Evolutionary conservation across 345 rosid species (phyloP), one percentile per base, ranked within the genome.

Genomic region (Eutrema heterophyllum): DNA sequence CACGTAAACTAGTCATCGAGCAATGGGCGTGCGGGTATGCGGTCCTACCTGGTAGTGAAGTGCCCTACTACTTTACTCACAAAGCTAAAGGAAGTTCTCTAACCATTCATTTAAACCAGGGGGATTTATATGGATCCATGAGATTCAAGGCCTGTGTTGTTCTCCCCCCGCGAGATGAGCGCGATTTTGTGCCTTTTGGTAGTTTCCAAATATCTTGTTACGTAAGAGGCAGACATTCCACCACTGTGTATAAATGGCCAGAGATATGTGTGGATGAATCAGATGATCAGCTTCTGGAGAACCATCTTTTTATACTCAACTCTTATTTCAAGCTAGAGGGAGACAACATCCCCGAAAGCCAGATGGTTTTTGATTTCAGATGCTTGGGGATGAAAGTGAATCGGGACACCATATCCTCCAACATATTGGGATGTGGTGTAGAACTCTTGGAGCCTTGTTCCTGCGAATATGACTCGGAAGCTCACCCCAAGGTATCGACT

Each of bases 111-210:
- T 16, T 48, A 3, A 8, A 18, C 30, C 40, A 3, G 43, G 6
- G 13, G 11, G 14, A 10, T 0, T 15, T 12, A 5, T 33, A 30
- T 33, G 69, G 29, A 6, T 46, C 69, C 0, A 30, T 45, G 27
- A 46, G 30, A 16, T 64, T 64, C 3, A 64, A 46, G 15, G 69
- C 68, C 10, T 64, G 68, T 4, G 54, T 64, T 45, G 54, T 45
- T 1, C 41, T 46, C 9, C 54, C 15, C 3, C 40, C 5, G 13
- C 0, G 69, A 1, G 27, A 64, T 13, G 21, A 29, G 52, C 9
- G 14, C 1, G 29, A 46, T 33, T 29, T 9, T 32, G 41, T 9
- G 15, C 2, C 5, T 2, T 59, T 10, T 27, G 0, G 26, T 5
- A 0, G 0, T 27, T 62, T 62, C 67, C 8, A 62, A 8, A 64